Base-by-base conservation (phyloP, 2,329 filamentous ascomycete genomes). In the Intubia oerlemansii region DNA sequence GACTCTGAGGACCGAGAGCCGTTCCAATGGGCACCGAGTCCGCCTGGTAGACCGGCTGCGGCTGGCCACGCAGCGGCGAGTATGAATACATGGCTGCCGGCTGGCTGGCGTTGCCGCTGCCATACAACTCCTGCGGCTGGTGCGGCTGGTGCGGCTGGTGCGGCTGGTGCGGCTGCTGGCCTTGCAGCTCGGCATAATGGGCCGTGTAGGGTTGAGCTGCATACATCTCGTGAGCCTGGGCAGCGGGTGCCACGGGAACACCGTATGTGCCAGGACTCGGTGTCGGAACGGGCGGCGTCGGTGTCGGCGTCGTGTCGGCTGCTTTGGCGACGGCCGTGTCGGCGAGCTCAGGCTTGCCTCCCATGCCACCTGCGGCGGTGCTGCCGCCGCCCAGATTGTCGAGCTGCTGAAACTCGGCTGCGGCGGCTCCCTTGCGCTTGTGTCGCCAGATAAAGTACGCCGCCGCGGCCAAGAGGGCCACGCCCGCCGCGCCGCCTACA, bases 361-460 rank as follows among this genome's bases (percentile, higher is more conserved):
- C 14, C 11, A 15, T 10, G 4, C 48, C 29, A 10, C 23, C 48
- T 11, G 7, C 17, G 5, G 8, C 10, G 4, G 19, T 20, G 16
- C 24, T 12, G 12, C 13, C 24, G n/a, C 31, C 17, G 11, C 29
- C 15, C 29, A 31, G 27, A 21, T 33, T 30, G 33, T 28, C 26
- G 27, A 34, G 32, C 34, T 28, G 36, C 31, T 32, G 29, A 34
- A 36, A 31, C 20, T 25, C 23, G 24, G 11, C 13, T 18, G 7
- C 19, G 15, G 30, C 19, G 18, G 34, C 35, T 16, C 41, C 46
- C 17, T 44, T 47, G 21, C 40, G 47, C 4, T 34, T 32, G 10
- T 36, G 36, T 15, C 39, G 39, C 31, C 40, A 35, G 15, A 51
- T 38, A 24, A 55, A 44, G 38, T 56, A 48, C 31, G 57, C 44